phyloP scores from a whole-genome alignment of 1,139 yeast genomes.

The Geotrichum citri-aurantii region DNA sequence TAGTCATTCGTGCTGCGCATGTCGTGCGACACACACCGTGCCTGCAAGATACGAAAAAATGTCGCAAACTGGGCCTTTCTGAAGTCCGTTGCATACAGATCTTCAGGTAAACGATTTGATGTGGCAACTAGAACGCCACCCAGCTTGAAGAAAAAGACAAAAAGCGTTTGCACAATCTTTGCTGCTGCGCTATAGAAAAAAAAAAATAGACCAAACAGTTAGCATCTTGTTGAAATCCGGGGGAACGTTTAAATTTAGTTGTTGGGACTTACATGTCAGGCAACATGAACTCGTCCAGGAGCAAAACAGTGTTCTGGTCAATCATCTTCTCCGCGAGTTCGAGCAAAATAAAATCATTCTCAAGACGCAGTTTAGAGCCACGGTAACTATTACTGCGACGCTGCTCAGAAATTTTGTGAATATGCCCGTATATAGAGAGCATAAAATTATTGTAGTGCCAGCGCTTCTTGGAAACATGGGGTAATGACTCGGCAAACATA shows the following conservation, averaged over 20 bases:
- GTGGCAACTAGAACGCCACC: conserved; percentile 75
- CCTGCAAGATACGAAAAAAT: conserved; percentile 52
- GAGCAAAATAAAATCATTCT: conserved; percentile 54
- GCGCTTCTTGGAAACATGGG: conserved; percentile 57
- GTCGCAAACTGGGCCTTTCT: conserved; percentile 52
- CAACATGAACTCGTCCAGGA: conserved; percentile 68
- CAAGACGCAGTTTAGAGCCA: conserved; percentile 41
- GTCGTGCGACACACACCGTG: conserved; percentile 59
- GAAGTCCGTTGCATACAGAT: conserved; percentile 59
- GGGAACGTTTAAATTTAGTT: background rate
- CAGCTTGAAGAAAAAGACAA: conserved; percentile 61
- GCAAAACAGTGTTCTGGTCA: conserved; percentile 50
- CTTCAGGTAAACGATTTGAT: conserved; percentile 62
- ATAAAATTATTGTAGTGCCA: conserved; percentile 71
- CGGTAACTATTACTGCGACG: conserved; percentile 34
- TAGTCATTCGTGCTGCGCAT: conserved; percentile 58
- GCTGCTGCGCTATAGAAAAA: conserved; percentile 48
- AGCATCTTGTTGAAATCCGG: background rate
- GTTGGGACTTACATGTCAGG: conserved; percentile 46
- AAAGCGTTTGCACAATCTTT: conserved; percentile 56
- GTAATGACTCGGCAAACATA: conserved; percentile 60
- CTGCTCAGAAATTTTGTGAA: conserved; percentile 50
- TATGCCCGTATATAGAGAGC: conserved; percentile 59
- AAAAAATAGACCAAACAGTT: background rate
- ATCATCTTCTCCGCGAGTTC: conserved; percentile 67